These are phyloP conservation scores for Verticillium tricorpus DNA, from an alignment of 2,329 filamentous ascomycete genomes.

Conservation along the genomic window DNA sequence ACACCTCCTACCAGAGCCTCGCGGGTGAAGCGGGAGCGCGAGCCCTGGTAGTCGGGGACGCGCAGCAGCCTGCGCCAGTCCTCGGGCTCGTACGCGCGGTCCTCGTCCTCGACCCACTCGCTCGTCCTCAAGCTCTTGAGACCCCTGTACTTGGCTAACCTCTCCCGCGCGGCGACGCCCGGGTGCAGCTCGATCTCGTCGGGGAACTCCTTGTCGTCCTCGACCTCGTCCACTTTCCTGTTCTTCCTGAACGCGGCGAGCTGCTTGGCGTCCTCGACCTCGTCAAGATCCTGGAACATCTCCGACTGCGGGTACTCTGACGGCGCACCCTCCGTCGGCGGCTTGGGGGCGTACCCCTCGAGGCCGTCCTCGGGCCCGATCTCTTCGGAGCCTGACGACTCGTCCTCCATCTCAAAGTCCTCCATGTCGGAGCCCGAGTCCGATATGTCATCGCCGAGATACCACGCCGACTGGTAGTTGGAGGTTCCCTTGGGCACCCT, in stretches of 20 bases:
- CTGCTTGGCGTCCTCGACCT: conserved; percentile 72
- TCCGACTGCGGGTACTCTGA: conserved; percentile 94
- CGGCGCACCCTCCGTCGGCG: conserved; percentile 71
- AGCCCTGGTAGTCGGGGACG: conserved; percentile 83
- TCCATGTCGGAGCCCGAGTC: conserved; percentile 82
- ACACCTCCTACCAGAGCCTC: conserved; percentile 90
- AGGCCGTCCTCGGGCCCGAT: conserved; percentile 78
- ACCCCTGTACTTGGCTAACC: conserved; percentile 81
- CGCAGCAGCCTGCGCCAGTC: conserved; percentile 85
- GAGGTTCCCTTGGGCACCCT: conserved; percentile 87
- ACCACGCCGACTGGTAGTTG: conserved; percentile 93
- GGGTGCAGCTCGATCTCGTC: conserved; percentile 96
- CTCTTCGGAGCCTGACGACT: conserved; percentile 47
- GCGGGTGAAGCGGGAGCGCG: conserved; percentile 68
- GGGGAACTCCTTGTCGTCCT: conserved; percentile 92
- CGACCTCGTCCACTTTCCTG: conserved; percentile 72
- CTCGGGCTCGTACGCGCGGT: conserved; percentile 79
- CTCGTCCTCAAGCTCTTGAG: conserved; percentile 88
- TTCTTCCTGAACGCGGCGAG: conserved; percentile 71
- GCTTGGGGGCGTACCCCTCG: conserved; percentile 61
- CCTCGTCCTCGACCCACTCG: conserved; percentile 84
- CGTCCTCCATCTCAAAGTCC: conserved; percentile 55
- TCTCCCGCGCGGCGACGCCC: conserved; percentile 77
- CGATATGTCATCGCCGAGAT: conserved; percentile 69
- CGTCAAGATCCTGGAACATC: conserved; percentile 81